phyloP scores from a whole-genome alignment of 768 basidiomycete species.

The Daedaleopsis sinensis region DNA sequence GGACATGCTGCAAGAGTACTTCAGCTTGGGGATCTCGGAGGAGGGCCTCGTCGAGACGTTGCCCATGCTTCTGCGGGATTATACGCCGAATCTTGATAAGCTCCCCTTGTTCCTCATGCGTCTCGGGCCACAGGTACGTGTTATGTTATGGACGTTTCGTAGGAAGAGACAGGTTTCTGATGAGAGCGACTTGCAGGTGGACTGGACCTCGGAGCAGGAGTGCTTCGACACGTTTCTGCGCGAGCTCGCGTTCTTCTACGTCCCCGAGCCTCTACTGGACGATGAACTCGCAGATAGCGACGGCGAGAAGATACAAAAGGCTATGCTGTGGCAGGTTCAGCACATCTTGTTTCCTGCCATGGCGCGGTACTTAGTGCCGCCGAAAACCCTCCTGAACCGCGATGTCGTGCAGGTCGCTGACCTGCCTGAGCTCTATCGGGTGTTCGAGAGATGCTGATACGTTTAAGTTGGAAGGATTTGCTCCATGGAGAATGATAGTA shows the following conservation, averaged over 20 bases:
- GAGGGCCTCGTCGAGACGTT: constrained; percentile 73
- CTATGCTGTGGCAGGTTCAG: constrained; percentile 84
- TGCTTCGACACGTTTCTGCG: constrained; percentile 87
- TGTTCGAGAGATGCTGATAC: constrained; percentile 86
- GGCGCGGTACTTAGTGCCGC: constrained; percentile 73
- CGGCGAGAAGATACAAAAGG: constrained; percentile 44
- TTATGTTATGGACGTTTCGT: neutral
- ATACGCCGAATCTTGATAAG: constrained; percentile 89
- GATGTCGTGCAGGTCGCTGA: constrained; percentile 89
- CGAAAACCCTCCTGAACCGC: constrained; percentile 62
- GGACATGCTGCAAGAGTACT: constrained; percentile 93
- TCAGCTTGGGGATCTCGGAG: constrained; percentile 71
- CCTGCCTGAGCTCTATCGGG: constrained; percentile 89
- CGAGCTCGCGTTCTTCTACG: constrained; percentile 92
- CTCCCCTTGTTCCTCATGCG: constrained; percentile 89
- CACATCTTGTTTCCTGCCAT: constrained; percentile 89
- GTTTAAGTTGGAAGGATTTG: neutral
- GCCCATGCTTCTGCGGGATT: constrained; percentile 83
- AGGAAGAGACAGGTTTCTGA: too few relatives aligned
- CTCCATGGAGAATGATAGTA: neutral
- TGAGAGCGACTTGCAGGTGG: constrained; percentile 64
- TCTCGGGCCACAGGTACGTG: constrained; percentile 81
- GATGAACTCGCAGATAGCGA: neutral
- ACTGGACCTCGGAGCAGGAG: constrained; percentile 83
- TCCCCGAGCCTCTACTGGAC: constrained; percentile 56